Evolutionary conservation across 2,329 filamentous ascomycete species (phyloP).

Genomic region (Paracoccidioides lutzii): DNA sequence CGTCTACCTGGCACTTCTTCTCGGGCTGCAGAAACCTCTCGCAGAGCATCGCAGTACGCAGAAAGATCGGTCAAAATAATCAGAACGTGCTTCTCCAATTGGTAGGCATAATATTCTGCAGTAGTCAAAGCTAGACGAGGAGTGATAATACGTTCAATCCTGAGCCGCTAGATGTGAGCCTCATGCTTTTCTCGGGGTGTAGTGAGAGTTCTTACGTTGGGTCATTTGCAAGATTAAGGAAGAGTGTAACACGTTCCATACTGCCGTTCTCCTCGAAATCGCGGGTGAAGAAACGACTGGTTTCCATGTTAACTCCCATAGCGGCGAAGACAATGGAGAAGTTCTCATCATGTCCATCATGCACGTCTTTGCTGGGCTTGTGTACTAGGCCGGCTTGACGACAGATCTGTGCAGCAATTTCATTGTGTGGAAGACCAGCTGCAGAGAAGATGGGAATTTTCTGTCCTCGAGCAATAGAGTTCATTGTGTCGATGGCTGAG

Average conservation of each 20-base stretch:
- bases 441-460: constrained; percentile 99
- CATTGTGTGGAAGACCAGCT: constrained; percentile 95
- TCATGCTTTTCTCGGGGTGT: neutral
- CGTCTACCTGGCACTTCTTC: constrained; percentile 98
- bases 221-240: constrained; percentile 98
- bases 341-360: constrained; percentile 96
- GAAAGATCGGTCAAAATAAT: constrained; percentile 97
- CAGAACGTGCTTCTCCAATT: constrained; percentile 98
- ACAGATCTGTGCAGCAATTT: constrained; percentile 98
- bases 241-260: constrained; percentile 91
- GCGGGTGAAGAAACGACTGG: constrained; percentile 91
- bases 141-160: constrained; percentile 98
- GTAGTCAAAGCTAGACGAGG: constrained; percentile 95
- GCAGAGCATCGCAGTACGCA: constrained; percentile 95
- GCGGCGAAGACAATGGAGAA: constrained; percentile 99
- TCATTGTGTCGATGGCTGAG: constrained; percentile 97
- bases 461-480: constrained; percentile 92
- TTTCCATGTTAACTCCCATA: constrained; percentile 99
- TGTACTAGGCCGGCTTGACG: constrained; percentile 89
- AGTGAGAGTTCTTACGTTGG: constrained; percentile 58
- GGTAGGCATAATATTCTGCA: constrained; percentile 99
- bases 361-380: constrained; percentile 84
- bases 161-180: constrained; percentile 24
- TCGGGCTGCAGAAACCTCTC: constrained; percentile 93
- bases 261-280: constrained; percentile 99